Percentiles rank a stretch among this genome's conserved stretches.
phyloP scores from a whole-genome alignment of 1,284 basidiomycete genomes.

The Apiotrichum veenhuisii region DNA sequence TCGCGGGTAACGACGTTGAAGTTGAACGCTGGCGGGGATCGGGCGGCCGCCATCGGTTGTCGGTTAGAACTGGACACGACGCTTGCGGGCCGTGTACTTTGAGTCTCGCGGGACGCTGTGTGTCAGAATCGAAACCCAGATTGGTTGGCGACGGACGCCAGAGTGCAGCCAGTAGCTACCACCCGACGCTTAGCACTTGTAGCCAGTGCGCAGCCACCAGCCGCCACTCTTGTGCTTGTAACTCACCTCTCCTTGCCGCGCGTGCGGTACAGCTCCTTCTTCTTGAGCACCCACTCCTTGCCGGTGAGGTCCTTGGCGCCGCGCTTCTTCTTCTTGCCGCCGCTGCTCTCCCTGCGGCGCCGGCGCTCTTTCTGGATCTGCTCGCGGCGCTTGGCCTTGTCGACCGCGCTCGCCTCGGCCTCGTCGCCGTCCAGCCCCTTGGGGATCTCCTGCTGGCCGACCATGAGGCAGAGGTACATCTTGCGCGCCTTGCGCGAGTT shows the following conservation, averaged over 20 bases:
- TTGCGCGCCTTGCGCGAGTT: conserved; percentile 93
- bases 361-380: conserved; percentile 44
- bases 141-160: too few species aligned
- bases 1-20: not conserved
- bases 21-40: too few species aligned
- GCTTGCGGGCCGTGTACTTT: conserved; percentile 50
- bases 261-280: conserved; percentile 57
- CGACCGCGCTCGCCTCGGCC: conserved; percentile 55
- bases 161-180: too few species aligned
- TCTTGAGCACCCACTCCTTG: conserved; percentile 57
- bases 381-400: conserved; percentile 57
- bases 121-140: conserved; percentile 9
- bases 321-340: conserved; percentile 31
- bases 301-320: conserved; percentile 40
- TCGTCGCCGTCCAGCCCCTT: conserved; percentile 68
- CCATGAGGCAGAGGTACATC: conserved; percentile 83
- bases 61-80: conserved; percentile 46
- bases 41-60: too few species aligned
- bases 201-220: too few species aligned
- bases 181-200: too few species aligned
- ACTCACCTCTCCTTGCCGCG: conserved; percentile 55
- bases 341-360: conserved; percentile 29
- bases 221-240: not conserved
- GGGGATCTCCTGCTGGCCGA: conserved; percentile 66
- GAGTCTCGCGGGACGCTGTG: conserved; percentile 49